phyloP scores from a whole-genome alignment of 768 basidiomycete species.

The Hericium alpestre region DNA sequence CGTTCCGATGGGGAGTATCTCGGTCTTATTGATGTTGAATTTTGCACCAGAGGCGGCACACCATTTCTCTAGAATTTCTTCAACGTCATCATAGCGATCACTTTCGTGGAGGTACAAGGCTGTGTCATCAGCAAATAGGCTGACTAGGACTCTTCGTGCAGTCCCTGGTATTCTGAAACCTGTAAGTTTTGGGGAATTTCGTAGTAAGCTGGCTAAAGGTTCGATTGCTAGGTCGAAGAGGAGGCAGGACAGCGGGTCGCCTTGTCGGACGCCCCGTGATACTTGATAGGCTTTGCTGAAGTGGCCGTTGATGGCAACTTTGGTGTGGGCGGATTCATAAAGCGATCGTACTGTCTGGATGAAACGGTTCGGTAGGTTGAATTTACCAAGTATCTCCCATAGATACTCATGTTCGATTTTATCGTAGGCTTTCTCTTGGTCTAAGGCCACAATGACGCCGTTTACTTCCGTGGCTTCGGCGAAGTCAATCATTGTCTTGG shows the following conservation, averaged over 20 bases:
- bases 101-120: too few species aligned
- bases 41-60: too few species aligned
- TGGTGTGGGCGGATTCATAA: background rate
- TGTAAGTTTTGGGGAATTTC: background rate
- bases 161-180: background rate
- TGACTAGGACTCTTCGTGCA: background rate
- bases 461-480: background rate
- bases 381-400: background rate
- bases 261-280: background rate
- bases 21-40: too few species aligned
- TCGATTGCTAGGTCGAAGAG: slow-evolving; percentile 5
- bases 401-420: background rate
- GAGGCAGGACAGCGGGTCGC: background rate
- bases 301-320: background rate
- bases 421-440: too few species aligned
- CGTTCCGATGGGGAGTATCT: too few species aligned
- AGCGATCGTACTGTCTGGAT: background rate
- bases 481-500: background rate
- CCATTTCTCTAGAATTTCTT: too few species aligned
- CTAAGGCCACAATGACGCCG: background rate
- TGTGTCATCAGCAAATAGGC: slow-evolving; percentile 1
- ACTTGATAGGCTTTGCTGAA: background rate
- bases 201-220: background rate
- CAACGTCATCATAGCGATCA: too few species aligned
- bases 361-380: background rate